phyloP scores from a whole-genome alignment of 352 stramenopile genomes.

The Pythium biforme region DNA sequence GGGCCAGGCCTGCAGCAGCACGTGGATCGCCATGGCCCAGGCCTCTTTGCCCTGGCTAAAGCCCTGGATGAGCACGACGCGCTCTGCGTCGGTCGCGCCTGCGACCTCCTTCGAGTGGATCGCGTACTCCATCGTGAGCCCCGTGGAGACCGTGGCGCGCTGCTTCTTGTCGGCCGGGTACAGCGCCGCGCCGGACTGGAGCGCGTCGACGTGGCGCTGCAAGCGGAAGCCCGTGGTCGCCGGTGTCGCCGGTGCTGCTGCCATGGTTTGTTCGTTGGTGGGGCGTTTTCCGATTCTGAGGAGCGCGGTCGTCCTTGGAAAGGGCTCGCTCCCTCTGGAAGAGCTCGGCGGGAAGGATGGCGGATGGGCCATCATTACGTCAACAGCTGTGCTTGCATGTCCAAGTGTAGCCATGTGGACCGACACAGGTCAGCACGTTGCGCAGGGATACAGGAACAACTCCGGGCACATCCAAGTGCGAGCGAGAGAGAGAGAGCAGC shows the following conservation, averaged over 20 bases:
- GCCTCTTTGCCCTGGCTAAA: slow-evolving; percentile 25
- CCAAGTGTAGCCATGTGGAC: neutral
- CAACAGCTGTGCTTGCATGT: neutral
- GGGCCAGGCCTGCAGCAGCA: slow-evolving; percentile 17
- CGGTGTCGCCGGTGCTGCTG: neutral
- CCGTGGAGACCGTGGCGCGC: slow-evolving; percentile 36
- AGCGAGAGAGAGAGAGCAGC: too few relatives aligned
- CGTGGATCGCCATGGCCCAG: slow-evolving; percentile 21
- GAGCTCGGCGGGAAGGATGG: neutral
- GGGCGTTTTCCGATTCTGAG: too few relatives aligned
- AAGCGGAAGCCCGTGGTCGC: slow-evolving; percentile 27
- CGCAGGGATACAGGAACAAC: too few relatives aligned
- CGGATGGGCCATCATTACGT: neutral
- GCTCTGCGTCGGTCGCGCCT: slow-evolving; percentile 13
- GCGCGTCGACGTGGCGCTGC: slow-evolving; percentile 44
- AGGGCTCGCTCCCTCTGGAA: too few relatives aligned
- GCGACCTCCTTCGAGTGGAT: slow-evolving; percentile 5
- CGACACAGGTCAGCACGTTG: too few relatives aligned
- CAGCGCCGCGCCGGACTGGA: slow-evolving; percentile 30
- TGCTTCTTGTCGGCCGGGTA: slow-evolving; percentile 33
- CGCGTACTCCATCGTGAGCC: slow-evolving; percentile 47
- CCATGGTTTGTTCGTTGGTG: too few relatives aligned
- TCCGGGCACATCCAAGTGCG: too few relatives aligned
- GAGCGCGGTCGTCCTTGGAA: too few relatives aligned
- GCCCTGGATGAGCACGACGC: slow-evolving; percentile 33